Evolutionary conservation across 2,329 filamentous ascomycete species (phyloP).

Genomic region (Aspergillus brasiliensis): DNA sequence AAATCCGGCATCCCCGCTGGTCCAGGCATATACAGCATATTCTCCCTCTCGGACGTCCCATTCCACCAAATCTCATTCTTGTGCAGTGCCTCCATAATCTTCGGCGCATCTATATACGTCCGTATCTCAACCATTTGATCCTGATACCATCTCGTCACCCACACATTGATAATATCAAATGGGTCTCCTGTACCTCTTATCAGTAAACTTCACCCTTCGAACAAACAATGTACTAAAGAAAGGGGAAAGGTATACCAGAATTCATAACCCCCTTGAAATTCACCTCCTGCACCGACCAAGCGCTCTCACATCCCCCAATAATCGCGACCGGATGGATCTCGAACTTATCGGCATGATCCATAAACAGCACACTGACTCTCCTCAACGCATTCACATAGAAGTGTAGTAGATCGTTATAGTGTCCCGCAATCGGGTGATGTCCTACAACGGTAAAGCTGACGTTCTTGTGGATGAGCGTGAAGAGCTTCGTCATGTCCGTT

Average conservation of each 20-base stretch:
- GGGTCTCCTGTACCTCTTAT: slow-evolving; percentile 22
- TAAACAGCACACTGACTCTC: slow-evolving; percentile 30
- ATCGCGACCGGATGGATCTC: slow-evolving; percentile 34
- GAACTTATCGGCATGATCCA: slow-evolving; percentile 33
- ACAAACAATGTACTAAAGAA: neutral
- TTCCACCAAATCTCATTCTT: slow-evolving; percentile 41
- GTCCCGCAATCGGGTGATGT: slow-evolving; percentile 36
- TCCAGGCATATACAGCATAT: slow-evolving; percentile 35
- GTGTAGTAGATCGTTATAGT: slow-evolving; percentile 35
- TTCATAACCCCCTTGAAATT: slow-evolving; percentile 35
- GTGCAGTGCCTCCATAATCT: slow-evolving; percentile 31
- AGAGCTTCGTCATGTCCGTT: slow-evolving; percentile 35
- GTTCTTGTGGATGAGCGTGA: slow-evolving; percentile 35
- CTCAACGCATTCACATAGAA: slow-evolving; percentile 38
- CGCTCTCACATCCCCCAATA: slow-evolving; percentile 35
- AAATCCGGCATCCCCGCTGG: slow-evolving; percentile 37
- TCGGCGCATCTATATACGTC: slow-evolving; percentile 34
- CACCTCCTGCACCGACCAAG: slow-evolving; percentile 38
- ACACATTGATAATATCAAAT: slow-evolving; percentile 38
- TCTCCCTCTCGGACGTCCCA: slow-evolving; percentile 30
- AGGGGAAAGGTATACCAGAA: slow-evolving; percentile 26
- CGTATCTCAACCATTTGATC: slow-evolving; percentile 38
- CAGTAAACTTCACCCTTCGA: neutral
- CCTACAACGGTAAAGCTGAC: slow-evolving; percentile 37
- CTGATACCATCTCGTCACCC: slow-evolving; percentile 35